Percentiles rank a stretch among this genome's conserved stretches.
Conservation (phyloP, 1,284 basidiomycete genomes). For the Cystobasidium slooffiae region DNA sequence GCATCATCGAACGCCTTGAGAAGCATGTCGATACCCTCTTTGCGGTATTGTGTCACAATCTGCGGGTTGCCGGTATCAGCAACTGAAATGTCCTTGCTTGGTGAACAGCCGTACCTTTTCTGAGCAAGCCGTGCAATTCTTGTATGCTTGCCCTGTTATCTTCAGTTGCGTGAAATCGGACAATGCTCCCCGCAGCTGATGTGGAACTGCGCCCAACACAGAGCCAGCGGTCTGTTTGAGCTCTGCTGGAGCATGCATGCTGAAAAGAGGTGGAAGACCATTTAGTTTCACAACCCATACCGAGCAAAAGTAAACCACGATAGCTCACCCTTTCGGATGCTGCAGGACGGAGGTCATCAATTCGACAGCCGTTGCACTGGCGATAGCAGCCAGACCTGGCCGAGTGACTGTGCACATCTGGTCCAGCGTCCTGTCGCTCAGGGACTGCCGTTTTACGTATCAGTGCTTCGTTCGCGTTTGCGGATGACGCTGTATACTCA, state of each 20-base stretch:
- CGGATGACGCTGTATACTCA: slow-evolving; percentile 56
- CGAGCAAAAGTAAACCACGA: not conserved
- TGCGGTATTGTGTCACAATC: slow-evolving; percentile 77
- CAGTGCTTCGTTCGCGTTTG: slow-evolving; percentile 4
- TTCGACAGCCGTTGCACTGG: slow-evolving; percentile 88
- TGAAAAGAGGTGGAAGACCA: slow-evolving; percentile 61
- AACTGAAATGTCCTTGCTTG: too few relatives aligned
- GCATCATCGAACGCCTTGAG: slow-evolving; percentile 81
- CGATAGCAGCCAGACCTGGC: slow-evolving; percentile 92
- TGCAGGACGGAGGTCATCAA: slow-evolving; percentile 86
- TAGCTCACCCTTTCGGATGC: slow-evolving; percentile 78
- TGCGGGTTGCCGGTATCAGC: slow-evolving; percentile 53
- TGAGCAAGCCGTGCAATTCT: slow-evolving; percentile 88
- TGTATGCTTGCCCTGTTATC: slow-evolving; percentile 83
- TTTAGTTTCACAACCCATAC: not conserved
- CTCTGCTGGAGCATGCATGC: slow-evolving; percentile 62
- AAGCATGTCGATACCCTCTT: slow-evolving; percentile 76
- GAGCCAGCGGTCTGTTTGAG: slow-evolving; percentile 56
- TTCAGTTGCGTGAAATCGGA: slow-evolving; percentile 81
- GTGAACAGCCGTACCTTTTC: slow-evolving; percentile 64
- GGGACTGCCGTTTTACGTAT: slow-evolving; percentile 64
- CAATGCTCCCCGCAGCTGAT: slow-evolving; percentile 89
- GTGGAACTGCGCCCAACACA: slow-evolving; percentile 84
- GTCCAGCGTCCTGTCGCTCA: slow-evolving; percentile 91
- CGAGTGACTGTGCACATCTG: slow-evolving; percentile 99